phyloP scores from a whole-genome alignment of 192 early-diverging fungal species.

The Rhizophagus clarus region DNA sequence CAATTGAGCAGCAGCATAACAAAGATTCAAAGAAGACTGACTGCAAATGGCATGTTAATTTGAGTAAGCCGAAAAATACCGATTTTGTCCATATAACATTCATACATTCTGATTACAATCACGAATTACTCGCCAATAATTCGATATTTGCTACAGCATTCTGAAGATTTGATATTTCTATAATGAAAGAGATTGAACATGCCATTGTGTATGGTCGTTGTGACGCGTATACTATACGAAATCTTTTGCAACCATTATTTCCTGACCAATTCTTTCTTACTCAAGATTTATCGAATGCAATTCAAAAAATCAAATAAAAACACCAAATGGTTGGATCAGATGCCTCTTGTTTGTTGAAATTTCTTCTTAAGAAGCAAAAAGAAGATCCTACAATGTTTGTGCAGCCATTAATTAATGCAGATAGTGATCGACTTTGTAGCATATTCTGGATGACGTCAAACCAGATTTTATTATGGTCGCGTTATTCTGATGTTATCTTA shows the following conservation, averaged over 20 bases:
- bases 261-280: not conserved
- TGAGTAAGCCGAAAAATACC: not conserved
- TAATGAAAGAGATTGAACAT: not conserved
- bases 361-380: not conserved
- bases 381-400: not conserved
- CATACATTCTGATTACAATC: not conserved
- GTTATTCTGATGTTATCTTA: not conserved
- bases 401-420: not conserved
- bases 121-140: not conserved
- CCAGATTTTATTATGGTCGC: not conserved
- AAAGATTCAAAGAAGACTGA: not conserved
- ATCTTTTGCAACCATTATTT: not conserved
- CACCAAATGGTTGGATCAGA: not conserved
- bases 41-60: not conserved
- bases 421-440: not conserved
- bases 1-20: not conserved
- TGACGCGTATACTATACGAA: not conserved
- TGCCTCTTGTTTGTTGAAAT: not conserved
- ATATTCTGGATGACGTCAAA: slow-evolving; percentile 2
- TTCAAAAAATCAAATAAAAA: not conserved
- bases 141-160: not conserved
- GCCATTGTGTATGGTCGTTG: not conserved
- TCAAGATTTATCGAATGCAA: not conserved
- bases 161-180: not conserved
- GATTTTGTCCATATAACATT: not conserved